Evolutionary conservation across 2,329 filamentous ascomycete species (phyloP).

Genomic region (Trichoderma lentiforme): DNA sequence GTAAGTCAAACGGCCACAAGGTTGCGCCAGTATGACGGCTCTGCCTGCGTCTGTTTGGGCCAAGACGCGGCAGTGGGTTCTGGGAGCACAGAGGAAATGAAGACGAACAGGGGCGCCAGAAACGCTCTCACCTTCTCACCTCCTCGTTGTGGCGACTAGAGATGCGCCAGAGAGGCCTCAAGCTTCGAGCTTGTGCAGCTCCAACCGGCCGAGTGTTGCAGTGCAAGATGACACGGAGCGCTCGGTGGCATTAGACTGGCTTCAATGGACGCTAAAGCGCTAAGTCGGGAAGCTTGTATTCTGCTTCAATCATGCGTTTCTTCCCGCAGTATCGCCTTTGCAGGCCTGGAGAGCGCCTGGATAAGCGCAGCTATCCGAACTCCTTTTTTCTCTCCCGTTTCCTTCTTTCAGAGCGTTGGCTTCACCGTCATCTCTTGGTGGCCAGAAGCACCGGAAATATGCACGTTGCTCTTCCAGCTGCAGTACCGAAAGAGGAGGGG

Average conservation of each 20-base stretch:
- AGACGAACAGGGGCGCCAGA: neutral
- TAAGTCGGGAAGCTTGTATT: neutral
- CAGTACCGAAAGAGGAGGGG: conserved; percentile 5
- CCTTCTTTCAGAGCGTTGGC: neutral
- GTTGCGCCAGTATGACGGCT: conserved; percentile 13
- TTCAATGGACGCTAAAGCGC: neutral
- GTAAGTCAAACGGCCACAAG: conserved; percentile 1
- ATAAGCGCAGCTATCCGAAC: neutral
- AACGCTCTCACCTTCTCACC: neutral
- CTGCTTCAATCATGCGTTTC: neutral
- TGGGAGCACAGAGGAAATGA: conserved; percentile 16
- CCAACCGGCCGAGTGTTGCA: neutral
- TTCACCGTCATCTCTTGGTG: neutral
- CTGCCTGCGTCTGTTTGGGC: neutral
- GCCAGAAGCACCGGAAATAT: neutral
- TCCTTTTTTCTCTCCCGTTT: neutral
- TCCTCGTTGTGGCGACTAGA: neutral
- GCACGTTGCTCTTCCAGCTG: neutral
- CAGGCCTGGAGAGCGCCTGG: neutral
- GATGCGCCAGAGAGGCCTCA: conserved; percentile 1
- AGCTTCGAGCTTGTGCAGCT: neutral
- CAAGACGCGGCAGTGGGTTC: conserved; percentile 7
- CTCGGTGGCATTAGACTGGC: neutral
- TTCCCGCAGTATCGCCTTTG: neutral
- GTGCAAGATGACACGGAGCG: neutral